These are phyloP conservation scores for Akanthomyces muscarius DNA, from an alignment of 2,329 filamentous ascomycete species.

Conservation along the genomic window DNA sequence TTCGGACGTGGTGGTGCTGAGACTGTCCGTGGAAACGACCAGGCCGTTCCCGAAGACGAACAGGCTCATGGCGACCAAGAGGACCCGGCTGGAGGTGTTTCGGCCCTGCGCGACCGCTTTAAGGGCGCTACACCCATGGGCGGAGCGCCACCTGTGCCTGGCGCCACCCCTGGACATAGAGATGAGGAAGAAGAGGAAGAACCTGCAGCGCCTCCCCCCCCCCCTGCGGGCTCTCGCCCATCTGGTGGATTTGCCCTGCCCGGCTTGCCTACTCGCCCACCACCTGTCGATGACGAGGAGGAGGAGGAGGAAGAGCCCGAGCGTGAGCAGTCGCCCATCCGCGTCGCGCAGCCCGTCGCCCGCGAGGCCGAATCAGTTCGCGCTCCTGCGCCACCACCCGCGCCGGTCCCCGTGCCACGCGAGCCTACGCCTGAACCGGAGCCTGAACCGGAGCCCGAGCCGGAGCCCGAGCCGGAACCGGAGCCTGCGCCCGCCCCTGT, in stretches of 20 bases:
- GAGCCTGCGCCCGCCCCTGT: not conserved
- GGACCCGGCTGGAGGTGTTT: slow-evolving; percentile 59
- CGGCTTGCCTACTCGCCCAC: slow-evolving; percentile 63
- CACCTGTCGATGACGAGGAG: slow-evolving; percentile 52
- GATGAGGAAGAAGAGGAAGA: slow-evolving; percentile 28
- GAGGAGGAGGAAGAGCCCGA: slow-evolving; percentile 41
- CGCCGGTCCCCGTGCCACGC: slow-evolving; percentile 15
- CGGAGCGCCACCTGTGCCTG: slow-evolving; percentile 35
- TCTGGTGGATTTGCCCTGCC: slow-evolving; percentile 75
- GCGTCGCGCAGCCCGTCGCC: slow-evolving; percentile 79
- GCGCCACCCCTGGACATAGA: slow-evolving; percentile 2
- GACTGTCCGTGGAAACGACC: slow-evolving; percentile 53
- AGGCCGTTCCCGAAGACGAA: slow-evolving; percentile 49
- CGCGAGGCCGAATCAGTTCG: slow-evolving; percentile 41
- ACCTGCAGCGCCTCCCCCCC: slow-evolving; percentile 47
- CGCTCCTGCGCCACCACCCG: slow-evolving; percentile 13
- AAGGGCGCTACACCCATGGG: slow-evolving; percentile 67
- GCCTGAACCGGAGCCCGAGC: slow-evolving; percentile 14
- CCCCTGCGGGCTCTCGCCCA: slow-evolving; percentile 63
- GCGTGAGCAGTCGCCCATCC: slow-evolving; percentile 69
- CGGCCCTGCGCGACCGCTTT: slow-evolving; percentile 77
- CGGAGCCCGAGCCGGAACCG: not conserved
- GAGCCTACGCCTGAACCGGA: slow-evolving; percentile 15
- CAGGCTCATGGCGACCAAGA: slow-evolving; percentile 43
- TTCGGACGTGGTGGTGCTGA: slow-evolving; percentile 61